Conservation (phyloP, 192 early-diverging fungal genomes). For the Gaertneriomyces semiglobifer region DNA sequence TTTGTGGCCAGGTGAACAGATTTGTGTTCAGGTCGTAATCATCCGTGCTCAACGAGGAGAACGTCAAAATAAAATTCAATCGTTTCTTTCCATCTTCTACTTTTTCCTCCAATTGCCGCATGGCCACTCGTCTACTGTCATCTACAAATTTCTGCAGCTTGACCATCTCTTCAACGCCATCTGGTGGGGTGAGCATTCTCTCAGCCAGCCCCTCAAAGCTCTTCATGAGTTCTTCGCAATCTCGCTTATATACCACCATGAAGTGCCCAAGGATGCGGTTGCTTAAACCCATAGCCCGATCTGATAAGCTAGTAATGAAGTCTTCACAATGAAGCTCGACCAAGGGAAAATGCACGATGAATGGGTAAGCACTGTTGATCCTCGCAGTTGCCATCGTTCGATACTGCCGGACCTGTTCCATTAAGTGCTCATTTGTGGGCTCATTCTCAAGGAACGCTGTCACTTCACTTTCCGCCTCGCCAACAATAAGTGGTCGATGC, state of each 20-base stretch:
- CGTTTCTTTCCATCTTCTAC: conserved; percentile 60
- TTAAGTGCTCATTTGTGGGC: conserved; percentile 42
- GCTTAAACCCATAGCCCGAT: conserved; percentile 42
- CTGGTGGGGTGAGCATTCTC: conserved; percentile 41
- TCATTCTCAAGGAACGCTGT: conserved; percentile 47
- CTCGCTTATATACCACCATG: conserved; percentile 26
- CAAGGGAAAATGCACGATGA: conserved; percentile 49
- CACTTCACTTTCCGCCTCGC: conserved; percentile 42
- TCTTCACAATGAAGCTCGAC: conserved; percentile 55
- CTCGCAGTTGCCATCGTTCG: conserved; percentile 36
- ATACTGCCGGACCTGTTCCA: conserved; percentile 48
- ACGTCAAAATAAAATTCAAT: conserved; percentile 60
- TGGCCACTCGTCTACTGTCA: conserved; percentile 33
- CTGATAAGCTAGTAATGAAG: conserved; percentile 47
- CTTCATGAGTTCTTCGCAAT: conserved; percentile 34
- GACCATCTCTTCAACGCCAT: conserved; percentile 61
- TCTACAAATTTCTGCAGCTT: conserved; percentile 56
- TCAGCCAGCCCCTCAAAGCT: conserved; percentile 49
- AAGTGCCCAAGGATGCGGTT: conserved; percentile 47
- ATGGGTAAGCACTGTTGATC: conserved; percentile 53
- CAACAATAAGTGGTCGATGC: conserved; percentile 41
- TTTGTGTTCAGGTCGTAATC: conserved; percentile 58
- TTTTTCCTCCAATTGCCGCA: conserved; percentile 49
- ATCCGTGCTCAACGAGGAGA: conserved; percentile 51
- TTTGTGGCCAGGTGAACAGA: conserved; percentile 56